Conservation (phyloP, 768 basidiomycete genomes). For the Leccinum sublutescens region DNA sequence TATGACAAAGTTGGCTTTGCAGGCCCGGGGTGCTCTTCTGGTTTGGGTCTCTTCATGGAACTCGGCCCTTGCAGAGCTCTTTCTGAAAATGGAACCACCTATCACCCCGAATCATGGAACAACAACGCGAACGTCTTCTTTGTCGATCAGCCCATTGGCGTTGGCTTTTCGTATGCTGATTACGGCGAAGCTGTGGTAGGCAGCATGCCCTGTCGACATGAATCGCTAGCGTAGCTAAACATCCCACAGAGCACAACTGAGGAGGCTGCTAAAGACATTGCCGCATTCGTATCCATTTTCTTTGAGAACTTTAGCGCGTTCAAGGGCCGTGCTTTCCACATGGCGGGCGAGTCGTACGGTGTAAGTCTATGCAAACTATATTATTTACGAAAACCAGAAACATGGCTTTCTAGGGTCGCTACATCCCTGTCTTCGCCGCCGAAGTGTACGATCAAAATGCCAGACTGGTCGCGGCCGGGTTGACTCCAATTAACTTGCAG, state of each 20-base stretch:
- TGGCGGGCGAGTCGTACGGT: constrained; percentile 58
- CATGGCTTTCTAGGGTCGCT: constrained; percentile 41
- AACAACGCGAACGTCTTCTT: constrained; percentile 53
- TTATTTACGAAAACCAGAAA: not conserved
- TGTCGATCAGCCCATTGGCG: constrained; percentile 46
- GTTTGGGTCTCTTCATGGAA: constrained; percentile 72
- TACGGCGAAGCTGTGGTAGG: constrained; percentile 40
- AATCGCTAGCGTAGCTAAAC: not conserved
- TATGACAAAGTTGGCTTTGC: not conserved
- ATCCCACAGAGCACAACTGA: constrained; percentile 53
- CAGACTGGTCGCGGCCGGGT: constrained; percentile 39
- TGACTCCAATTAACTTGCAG: constrained; percentile 48
- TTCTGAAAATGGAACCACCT: constrained; percentile 47
- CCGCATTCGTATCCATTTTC: constrained; percentile 68
- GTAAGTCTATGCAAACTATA: constrained; percentile 24
- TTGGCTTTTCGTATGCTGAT: constrained; percentile 47
- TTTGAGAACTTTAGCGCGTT: constrained; percentile 73
- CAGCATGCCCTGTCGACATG: constrained; percentile 4
- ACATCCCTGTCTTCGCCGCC: constrained; percentile 50
- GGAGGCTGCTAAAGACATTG: constrained; percentile 68
- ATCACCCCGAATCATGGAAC: constrained; percentile 66
- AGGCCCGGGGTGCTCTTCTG: constrained; percentile 53
- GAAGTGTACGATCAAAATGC: constrained; percentile 50
- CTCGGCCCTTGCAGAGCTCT: constrained; percentile 70
- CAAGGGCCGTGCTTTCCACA: constrained; percentile 62